Conservation (phyloP, 768 basidiomycete species). For the Tricholoma terreum region DNA sequence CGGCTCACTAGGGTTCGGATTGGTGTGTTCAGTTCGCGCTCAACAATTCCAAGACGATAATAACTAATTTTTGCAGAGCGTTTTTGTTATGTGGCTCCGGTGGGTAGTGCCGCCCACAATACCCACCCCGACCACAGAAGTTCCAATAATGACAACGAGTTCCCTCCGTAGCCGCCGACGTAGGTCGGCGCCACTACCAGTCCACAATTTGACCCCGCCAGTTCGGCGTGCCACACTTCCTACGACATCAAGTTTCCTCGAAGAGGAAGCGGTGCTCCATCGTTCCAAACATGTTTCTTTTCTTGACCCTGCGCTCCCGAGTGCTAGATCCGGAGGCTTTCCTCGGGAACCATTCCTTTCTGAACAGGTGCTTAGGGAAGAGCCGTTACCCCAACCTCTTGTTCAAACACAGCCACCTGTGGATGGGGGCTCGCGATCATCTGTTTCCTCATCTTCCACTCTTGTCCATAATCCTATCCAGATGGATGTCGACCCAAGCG, state of each 20-base stretch:
- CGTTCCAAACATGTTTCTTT: slow-evolving; percentile 14
- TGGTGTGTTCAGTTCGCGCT: slow-evolving; percentile 27
- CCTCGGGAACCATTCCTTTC: background rate
- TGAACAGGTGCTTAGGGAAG: background rate
- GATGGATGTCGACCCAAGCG: slow-evolving; percentile 5
- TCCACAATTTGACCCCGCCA: background rate
- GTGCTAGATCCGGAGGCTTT: background rate
- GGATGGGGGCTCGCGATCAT: slow-evolving; percentile 3
- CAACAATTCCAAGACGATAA: background rate
- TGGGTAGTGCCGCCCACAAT: slow-evolving; percentile 34
- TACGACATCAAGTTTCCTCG: background rate
- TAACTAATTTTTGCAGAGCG: slow-evolving; percentile 30
- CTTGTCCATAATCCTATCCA: background rate
- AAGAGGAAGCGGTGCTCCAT: background rate
- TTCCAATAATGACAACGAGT: background rate
- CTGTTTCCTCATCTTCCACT: background rate
- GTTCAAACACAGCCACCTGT: background rate
- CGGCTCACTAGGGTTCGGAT: slow-evolving; percentile 31
- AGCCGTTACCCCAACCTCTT: background rate
- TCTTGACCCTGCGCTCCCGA: slow-evolving; percentile 1
- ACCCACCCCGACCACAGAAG: background rate
- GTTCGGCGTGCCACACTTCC: background rate
- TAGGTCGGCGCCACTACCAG: slow-evolving; percentile 12
- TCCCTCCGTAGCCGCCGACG: slow-evolving; percentile 6
- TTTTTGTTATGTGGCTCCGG: slow-evolving; percentile 41